Conservation (phyloP, 1,284 basidiomycete genomes). For the Sporisorium scitamineum region DNA sequence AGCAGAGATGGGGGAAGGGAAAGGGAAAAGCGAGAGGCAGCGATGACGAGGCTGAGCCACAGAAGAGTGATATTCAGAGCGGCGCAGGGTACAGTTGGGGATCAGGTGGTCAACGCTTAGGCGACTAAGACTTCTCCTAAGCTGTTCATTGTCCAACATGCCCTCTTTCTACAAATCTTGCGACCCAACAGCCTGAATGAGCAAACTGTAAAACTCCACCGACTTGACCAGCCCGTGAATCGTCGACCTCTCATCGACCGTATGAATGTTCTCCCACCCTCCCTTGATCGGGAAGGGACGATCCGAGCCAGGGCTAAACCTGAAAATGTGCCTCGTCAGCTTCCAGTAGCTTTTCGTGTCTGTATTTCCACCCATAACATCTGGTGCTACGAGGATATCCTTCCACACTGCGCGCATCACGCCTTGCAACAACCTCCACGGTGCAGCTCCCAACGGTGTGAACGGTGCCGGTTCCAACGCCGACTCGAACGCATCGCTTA, state of each 20-base stretch:
- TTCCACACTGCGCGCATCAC: slow-evolving; percentile 71
- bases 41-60: slow-evolving; percentile 28
- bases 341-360: slow-evolving; percentile 75
- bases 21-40: slow-evolving; percentile 35
- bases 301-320: slow-evolving; percentile 70
- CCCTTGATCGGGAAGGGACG: slow-evolving; percentile 36
- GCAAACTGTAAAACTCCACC: slow-evolving; percentile 72
- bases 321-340: slow-evolving; percentile 74
- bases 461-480: slow-evolving; percentile 75
- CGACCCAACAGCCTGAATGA: slow-evolving; percentile 70
- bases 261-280: slow-evolving; percentile 73
- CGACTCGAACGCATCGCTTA: slow-evolving; percentile 70
- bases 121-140: slow-evolving; percentile 11
- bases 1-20: slow-evolving; percentile 33
- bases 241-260: slow-evolving; percentile 75
- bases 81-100: slow-evolving; percentile 24
- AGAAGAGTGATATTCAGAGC: background rate
- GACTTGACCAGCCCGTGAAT: slow-evolving; percentile 71
- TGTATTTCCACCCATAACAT: slow-evolving; percentile 73
- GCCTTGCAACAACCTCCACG: slow-evolving; percentile 73
- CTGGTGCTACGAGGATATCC: slow-evolving; percentile 72
- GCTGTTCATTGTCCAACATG: background rate
- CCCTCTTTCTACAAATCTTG: slow-evolving; percentile 10
- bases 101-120: slow-evolving; percentile 16
- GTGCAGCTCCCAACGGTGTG: slow-evolving; percentile 71